These are phyloP conservation scores for Euphorbia lathyris DNA, from an alignment of 345 rosid genomes.

Conservation along the genomic window DNA sequence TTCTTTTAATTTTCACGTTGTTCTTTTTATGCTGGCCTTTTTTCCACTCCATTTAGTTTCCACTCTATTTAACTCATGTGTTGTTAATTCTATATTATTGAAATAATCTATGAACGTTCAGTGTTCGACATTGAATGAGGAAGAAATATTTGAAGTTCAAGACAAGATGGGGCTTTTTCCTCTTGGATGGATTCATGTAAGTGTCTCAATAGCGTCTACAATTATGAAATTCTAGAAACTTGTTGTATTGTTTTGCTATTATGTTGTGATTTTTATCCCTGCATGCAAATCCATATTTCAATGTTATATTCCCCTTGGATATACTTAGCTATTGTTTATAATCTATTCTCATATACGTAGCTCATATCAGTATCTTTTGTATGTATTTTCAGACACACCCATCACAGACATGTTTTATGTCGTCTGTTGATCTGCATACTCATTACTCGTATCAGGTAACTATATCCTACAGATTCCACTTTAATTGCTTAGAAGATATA, in stretches of 20 bases:
- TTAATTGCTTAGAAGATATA: background rate
- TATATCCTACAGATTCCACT: background rate
- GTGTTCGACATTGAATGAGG: constrained; percentile 92
- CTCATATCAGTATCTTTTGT: constrained; percentile 19
- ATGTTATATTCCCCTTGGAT: background rate
- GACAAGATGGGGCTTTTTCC: constrained; percentile 75
- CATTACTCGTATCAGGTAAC: constrained; percentile 97
- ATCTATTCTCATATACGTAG: background rate
- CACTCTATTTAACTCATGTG: background rate
- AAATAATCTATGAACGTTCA: constrained; percentile 27
- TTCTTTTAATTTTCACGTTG: background rate
- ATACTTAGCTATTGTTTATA: background rate
- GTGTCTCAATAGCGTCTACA: constrained; percentile 20
- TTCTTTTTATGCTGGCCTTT: background rate
- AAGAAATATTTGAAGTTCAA: constrained; percentile 93
- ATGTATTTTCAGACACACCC: constrained; percentile 83
- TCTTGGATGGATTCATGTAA: constrained; percentile 97
- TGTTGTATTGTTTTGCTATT: background rate
- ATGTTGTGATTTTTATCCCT: background rate
- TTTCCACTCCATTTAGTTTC: no score
- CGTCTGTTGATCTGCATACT: constrained; percentile 96
- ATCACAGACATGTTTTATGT: constrained; percentile 96
- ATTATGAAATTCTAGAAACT: background rate
- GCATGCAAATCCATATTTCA: background rate
- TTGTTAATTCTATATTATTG: background rate